phyloP scores from a whole-genome alignment of 1,284 basidiomycete species.

The Sanguinoderma infundibulare region DNA sequence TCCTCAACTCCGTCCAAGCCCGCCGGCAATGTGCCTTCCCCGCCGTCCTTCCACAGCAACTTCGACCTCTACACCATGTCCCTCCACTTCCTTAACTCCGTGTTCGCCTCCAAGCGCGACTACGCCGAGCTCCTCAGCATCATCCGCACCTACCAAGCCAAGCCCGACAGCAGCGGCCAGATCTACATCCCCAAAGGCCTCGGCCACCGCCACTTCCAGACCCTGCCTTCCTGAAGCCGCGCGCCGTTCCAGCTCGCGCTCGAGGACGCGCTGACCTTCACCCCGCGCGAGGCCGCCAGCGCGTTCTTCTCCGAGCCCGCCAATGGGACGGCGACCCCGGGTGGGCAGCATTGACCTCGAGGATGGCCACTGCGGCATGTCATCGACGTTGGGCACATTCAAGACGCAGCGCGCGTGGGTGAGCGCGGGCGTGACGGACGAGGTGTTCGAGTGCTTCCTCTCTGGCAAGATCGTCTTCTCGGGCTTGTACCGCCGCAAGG shows the following conservation, averaged over 20 bases:
- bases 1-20: too few relatives aligned
- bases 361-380: not conserved
- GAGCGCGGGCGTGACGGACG: too few relatives aligned
- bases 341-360: not conserved
- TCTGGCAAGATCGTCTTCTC: too few relatives aligned
- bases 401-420: not conserved
- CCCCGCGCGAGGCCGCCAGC: not conserved
- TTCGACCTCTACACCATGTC: not conserved
- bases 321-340: not conserved
- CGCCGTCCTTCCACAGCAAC: constrained; percentile 47
- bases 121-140: not conserved
- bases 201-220: not conserved
- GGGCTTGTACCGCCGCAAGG: too few relatives aligned
- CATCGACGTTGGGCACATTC: not conserved
- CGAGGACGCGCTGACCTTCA: not conserved
- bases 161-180: not conserved
- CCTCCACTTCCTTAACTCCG: not conserved
- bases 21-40: too few relatives aligned
- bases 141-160: not conserved
- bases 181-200: not conserved
- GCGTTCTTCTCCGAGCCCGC: not conserved
- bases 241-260: not conserved
- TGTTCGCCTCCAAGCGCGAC: not conserved
- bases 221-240: not conserved
- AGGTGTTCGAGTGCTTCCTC: too few relatives aligned